Percentiles rank a stretch among this genome's conserved stretches.
These are phyloP conservation scores for Colletotrichum australisinense DNA, from an alignment of 2,329 filamentous ascomycete species.

Conservation along the genomic window DNA sequence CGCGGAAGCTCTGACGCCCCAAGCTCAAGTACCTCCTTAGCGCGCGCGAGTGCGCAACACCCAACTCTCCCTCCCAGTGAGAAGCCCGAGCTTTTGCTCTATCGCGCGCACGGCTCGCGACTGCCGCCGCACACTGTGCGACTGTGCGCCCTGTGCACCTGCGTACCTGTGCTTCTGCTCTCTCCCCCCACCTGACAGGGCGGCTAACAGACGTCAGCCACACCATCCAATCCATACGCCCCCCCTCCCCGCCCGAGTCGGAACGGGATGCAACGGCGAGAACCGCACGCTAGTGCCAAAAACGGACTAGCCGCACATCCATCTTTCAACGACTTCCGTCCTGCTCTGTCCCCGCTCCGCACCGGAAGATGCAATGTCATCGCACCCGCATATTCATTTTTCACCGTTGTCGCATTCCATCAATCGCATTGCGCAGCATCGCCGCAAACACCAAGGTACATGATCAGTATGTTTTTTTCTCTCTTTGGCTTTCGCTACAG, in stretches of 20 bases:
- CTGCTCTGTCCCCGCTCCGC: constrained; percentile 5
- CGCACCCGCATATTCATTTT: neutral
- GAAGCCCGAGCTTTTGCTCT: neutral
- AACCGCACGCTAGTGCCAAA: constrained; percentile 29
- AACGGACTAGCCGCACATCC: constrained; percentile 12
- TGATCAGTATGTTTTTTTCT: neutral
- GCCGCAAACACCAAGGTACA: neutral
- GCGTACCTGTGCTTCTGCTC: neutral
- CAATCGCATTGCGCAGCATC: neutral
- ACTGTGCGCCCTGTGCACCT: neutral
- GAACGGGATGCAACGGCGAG: constrained; percentile 37
- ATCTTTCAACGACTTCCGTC: constrained; percentile 34
- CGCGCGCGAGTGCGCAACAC: neutral
- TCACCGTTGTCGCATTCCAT: neutral
- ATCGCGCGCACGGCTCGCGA: neutral
- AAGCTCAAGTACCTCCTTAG: neutral
- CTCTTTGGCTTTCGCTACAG: constrained; percentile 5
- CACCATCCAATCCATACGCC: neutral
- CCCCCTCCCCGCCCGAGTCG: constrained; percentile 23
- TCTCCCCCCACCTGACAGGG: neutral
- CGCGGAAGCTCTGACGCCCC: neutral
- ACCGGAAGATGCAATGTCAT: constrained; percentile 8
- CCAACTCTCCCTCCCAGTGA: neutral
- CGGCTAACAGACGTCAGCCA: neutral
- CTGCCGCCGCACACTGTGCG: neutral